Evolutionary conservation across 1,284 basidiomycete species (phyloP), one percentile per base, ranked within the genome.

Genomic region (Flammula alnicola): DNA sequence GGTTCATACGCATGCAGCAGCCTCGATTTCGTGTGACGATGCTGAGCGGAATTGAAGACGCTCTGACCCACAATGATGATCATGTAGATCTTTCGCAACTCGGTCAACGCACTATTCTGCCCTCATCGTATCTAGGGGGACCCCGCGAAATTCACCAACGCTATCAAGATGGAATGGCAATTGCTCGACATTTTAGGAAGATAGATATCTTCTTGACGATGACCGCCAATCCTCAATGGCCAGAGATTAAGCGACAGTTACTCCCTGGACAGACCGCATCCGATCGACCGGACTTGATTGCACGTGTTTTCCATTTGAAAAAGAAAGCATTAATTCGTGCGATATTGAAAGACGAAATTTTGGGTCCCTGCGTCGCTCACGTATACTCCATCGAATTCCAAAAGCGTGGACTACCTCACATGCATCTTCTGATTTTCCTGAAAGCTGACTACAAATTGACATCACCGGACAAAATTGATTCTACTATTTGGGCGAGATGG

Each of bases 361-460:
- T 62, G 40, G 62, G 60, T 2, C 8, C 20, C 7, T 23, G 32
- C 19, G 51, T 47, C 19, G 58, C 52, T 8, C 44, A 68, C 46
- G 67, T 80, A 0, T 72, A 73, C 37, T 70, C 67, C 3, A 75
- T 79, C 52, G 74, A 80, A 52, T 80, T 76, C 47, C 79, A 80
- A 51, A 80, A 79, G 47, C 57, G 70, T 2, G 74, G 75, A 0
- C 64, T 79, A 0, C 75, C 75, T 2, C 77, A 79, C 44, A 70
- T 74, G 59, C 78, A 81, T 49, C 44, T 75, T 0, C 57, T 78
- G 2, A 58, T 79, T 6, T 74, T 74, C 46, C 51, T 79, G 1
- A 42, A 65, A 0, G 23, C 57, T 0, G 27, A 17, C 0, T 51
- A 58, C 29, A 72, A 72, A 30, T 52, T 78, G 1, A 42, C 44